These are phyloP conservation scores for Wickerhamiella spandovensis DNA, from an alignment of 805 yeast genomes.

Conservation along the genomic window DNA sequence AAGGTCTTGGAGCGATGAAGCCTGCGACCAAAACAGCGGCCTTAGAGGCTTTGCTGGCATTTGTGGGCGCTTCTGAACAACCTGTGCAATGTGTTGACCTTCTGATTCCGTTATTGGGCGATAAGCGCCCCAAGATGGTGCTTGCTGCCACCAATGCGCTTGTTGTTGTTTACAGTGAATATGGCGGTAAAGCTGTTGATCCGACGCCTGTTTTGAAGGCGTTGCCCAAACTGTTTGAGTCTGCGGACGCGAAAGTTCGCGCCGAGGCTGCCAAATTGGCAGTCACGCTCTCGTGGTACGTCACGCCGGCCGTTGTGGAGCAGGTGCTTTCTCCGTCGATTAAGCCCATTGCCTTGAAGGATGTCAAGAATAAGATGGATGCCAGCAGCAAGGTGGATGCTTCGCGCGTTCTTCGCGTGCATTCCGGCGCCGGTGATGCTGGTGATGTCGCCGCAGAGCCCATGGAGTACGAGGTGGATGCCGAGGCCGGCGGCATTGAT, in stretches of 20 bases:
- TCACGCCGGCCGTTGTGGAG: conserved; percentile 48
- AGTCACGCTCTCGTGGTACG: conserved; percentile 59
- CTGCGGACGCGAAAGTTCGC: conserved; percentile 79
- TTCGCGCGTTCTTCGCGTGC: conserved; percentile 1
- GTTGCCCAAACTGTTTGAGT: conserved; percentile 61
- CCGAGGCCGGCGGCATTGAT: conserved; percentile 33
- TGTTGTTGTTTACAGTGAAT: conserved; percentile 38
- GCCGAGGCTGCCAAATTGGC: conserved; percentile 59
- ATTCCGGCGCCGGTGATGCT: conserved; percentile 7
- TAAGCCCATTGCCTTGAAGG: conserved; percentile 88
- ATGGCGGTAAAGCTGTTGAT: conserved; percentile 50
- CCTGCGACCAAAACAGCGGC: conserved; percentile 59
- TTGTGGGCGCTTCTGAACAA: conserved; percentile 54
- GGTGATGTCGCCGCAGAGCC: conserved; percentile 8
- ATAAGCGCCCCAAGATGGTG: conserved; percentile 61
- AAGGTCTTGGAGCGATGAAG: conserved; percentile 64
- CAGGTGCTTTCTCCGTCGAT: conserved; percentile 46
- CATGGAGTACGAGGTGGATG: conserved; percentile 19
- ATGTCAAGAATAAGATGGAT: conserved; percentile 55
- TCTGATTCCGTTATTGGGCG: conserved; percentile 45
- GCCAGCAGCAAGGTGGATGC: conserved; percentile 27
- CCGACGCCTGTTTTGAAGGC: conserved; percentile 44
- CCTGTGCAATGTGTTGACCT: conserved; percentile 43
- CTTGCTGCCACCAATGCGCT: conserved; percentile 51
- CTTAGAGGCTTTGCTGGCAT: conserved; percentile 43